phyloP scores from a whole-genome alignment of 805 yeast genomes.

The Candida sakaeoensis region DNA sequence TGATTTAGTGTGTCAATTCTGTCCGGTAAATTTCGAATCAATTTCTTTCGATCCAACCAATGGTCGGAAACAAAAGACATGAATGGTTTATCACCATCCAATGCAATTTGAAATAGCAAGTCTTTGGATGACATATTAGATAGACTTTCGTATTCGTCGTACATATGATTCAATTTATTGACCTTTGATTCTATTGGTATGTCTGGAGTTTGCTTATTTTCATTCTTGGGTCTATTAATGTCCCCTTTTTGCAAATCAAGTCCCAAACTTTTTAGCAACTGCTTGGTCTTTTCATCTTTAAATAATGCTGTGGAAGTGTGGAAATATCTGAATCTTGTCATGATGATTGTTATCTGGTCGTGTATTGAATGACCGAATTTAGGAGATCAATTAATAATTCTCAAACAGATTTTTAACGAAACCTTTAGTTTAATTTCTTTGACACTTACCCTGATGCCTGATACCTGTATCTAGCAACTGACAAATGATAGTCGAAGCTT shows the following conservation, averaged over 20 bases:
- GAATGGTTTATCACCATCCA: conserved; percentile 35
- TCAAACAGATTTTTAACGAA: no score
- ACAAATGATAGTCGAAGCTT: no score
- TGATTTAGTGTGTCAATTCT: conserved; percentile 32
- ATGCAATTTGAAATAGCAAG: conserved; percentile 29
- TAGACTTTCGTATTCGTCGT: conserved; percentile 4
- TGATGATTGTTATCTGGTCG: not conserved
- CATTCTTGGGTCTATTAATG: conserved; percentile 12
- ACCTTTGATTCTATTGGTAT: not conserved
- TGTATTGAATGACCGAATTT: no score
- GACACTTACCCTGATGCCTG: no score
- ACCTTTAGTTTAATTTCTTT: no score
- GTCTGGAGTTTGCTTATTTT: not conserved
- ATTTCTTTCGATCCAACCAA: conserved; percentile 28
- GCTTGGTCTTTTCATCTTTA: conserved; percentile 22
- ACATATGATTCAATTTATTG: conserved; percentile 1
- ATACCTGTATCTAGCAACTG: no score
- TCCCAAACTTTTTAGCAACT: conserved; percentile 30
- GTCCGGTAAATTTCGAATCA: conserved; percentile 31
- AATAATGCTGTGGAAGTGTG: not conserved
- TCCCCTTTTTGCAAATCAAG: conserved; percentile 30
- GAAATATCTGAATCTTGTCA: not conserved
- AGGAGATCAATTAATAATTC: no score
- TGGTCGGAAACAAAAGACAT: conserved; percentile 32
- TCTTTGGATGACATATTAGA: conserved; percentile 36